Evolutionary conservation across 2,329 filamentous ascomycete genomes (phyloP), one percentile per base, ranked within the genome.

Genomic region (Whalleya microplaca): DNA sequence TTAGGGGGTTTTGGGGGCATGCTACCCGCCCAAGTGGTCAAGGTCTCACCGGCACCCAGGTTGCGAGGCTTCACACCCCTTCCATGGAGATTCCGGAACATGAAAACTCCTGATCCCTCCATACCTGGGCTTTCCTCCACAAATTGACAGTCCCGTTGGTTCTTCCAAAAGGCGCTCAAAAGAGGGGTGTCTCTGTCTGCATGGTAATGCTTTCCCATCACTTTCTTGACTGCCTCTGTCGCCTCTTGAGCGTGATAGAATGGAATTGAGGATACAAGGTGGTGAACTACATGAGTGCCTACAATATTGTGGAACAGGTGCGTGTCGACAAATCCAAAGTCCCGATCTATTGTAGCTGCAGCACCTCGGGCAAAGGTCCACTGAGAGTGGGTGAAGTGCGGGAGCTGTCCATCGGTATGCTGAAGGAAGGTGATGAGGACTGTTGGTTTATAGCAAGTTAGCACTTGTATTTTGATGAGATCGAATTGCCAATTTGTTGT

Each of bases 161-260:
- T 46, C 20, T 19, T 32, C 45, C 45, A 46, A 23, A 46, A 21
- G 14, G n/a, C 20, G 45, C 45, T 21, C n/a, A 46, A 23, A 12
- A 21, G 20, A 3, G n/a, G n/a, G 12, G 10, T 21, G 21, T 18
- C 21, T 9, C n/a, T n/a, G 20, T 46, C 45, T n/a, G 45, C n/a
- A 3, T 21, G 27, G 21, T 46, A 46, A 21, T 46, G 45, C 21
- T 32, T 18, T 2, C 45, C 45, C 45, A 46, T 46, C 16, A 46
- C 21, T 21, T 18, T 18, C 27, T 46, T 46, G 27, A 46, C 20
- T 3, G 45, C 45, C 16, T 46, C 20, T 14, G 45, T 46, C n/a
- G 45, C 45, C 23, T 46, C 20, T 7, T 46, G n/a, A 3, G 45
- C 45, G 45, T 46, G 21, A 23, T 46, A 46, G 45, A 46, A 46